Conservation (phyloP, 768 basidiomycete genomes). For the Boletales sp. region DNA sequence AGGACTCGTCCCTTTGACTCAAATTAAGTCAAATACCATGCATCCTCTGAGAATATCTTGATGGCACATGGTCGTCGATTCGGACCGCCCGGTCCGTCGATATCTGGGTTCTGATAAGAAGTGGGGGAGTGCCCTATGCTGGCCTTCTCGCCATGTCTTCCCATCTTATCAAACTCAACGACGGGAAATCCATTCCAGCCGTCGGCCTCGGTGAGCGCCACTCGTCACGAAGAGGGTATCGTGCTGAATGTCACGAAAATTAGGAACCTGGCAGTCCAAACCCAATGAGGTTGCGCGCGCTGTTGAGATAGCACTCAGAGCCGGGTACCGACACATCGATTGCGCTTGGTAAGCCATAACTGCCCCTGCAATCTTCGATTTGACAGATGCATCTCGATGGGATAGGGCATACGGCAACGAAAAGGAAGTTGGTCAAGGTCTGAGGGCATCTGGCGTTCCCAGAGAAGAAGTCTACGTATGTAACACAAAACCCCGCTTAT, state of each 20-base stretch:
- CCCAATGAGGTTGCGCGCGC: conserved; percentile 69
- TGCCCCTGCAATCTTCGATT: not conserved
- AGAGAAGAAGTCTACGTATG: conserved; percentile 68
- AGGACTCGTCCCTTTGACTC: too few species aligned
- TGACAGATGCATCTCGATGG: conserved; percentile 17
- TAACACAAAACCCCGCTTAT: not conserved
- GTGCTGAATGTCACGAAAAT: not conserved
- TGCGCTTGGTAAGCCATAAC: conserved; percentile 48
- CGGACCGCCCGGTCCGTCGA: conserved; percentile 20
- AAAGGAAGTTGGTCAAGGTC: conserved; percentile 77
- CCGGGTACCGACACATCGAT: conserved; percentile 77
- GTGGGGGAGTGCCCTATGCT: not conserved
- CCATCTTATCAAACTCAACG: conserved; percentile 59
- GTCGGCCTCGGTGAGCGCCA: conserved; percentile 52
- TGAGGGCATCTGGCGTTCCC: conserved; percentile 72
- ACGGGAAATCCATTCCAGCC: conserved; percentile 50
- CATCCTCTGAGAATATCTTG: not conserved
- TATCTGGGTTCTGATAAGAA: not conserved
- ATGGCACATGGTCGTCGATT: conserved; percentile 4
- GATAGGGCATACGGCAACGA: conserved; percentile 69
- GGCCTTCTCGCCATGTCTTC: conserved; percentile 27
- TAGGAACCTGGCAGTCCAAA: conserved; percentile 81
- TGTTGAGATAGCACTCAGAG: conserved; percentile 70
- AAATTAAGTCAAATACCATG: too few species aligned
- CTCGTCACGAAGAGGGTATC: conserved; percentile 13